phyloP scores from a whole-genome alignment of 306 rosid genomes.

The Sechiopsis laciniata region DNA sequence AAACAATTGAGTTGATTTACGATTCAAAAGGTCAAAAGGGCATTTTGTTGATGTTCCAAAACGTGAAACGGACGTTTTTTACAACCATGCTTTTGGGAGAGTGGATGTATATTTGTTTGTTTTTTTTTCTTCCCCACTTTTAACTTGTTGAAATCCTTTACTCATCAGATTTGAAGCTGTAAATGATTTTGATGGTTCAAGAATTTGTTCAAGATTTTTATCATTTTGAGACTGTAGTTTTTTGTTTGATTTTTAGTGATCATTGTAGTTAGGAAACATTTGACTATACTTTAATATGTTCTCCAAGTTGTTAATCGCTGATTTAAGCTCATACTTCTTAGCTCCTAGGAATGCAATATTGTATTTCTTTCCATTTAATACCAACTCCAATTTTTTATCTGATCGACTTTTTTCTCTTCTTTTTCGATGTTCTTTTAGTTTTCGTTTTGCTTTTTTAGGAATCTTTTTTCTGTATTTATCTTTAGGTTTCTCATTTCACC shows the following conservation, averaged over 20 bases:
- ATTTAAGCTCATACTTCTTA: slow-evolving; percentile 10
- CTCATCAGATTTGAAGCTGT: slow-evolving; percentile 3
- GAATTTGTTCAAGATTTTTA: neutral
- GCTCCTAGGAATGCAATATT: slow-evolving; percentile 11
- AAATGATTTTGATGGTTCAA: slow-evolving; percentile 11
- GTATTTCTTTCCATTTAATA: slow-evolving; percentile 5
- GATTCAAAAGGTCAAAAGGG: too few species aligned
- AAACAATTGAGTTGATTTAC: too few species aligned
- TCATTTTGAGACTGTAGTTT: neutral
- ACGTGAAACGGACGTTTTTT: too few species aligned
- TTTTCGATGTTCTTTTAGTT: too few species aligned
- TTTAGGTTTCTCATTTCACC: too few species aligned
- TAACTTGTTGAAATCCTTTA: neutral
- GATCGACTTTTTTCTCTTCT: neutral
- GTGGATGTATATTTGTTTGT: too few species aligned
- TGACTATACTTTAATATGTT: neutral
- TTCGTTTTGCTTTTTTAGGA: too few species aligned
- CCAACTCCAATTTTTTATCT: neutral
- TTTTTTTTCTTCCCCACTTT: neutral
- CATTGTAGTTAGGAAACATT: slow-evolving; percentile 8
- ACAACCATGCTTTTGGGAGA: too few species aligned
- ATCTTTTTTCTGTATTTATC: too few species aligned
- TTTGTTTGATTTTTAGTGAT: slow-evolving; percentile 7
- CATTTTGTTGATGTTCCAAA: too few species aligned
- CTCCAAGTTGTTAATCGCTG: neutral